Percentiles rank a stretch among this genome's conserved stretches.
Evolutionary conservation across 2,329 filamentous ascomycete genomes (phyloP).

Genomic region (Neonectria neomacrospora): DNA sequence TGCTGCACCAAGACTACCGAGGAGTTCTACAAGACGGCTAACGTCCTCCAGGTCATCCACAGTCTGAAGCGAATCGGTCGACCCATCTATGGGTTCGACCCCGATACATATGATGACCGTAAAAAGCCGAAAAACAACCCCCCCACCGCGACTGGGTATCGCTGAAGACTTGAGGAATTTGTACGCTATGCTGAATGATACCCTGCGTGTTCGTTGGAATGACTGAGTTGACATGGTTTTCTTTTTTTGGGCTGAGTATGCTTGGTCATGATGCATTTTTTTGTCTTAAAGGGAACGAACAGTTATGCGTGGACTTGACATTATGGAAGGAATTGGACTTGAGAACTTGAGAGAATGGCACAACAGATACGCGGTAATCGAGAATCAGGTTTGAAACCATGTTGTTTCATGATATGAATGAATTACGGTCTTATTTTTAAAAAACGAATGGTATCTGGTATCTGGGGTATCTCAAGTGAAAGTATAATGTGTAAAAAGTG

Average conservation of each 20-base stretch:
- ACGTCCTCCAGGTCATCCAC: conserved; percentile 62
- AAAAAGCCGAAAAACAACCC: conserved; percentile 15
- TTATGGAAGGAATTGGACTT: not conserved
- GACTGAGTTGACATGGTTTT: not conserved
- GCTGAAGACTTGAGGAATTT: not conserved
- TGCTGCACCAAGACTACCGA: conserved; percentile 40
- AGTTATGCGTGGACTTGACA: not conserved
- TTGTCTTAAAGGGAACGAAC: not conserved
- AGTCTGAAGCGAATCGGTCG: conserved; percentile 59
- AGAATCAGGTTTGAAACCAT: conserved; percentile 28
- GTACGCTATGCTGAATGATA: not conserved
- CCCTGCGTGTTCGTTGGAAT: not conserved
- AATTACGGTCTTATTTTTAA: conserved; percentile 37
- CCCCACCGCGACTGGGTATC: conserved; percentile 7
- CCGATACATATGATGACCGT: conserved; percentile 46
- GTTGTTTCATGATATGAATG: conserved; percentile 14
- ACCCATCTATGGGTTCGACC: conserved; percentile 70
- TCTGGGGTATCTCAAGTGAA: conserved; percentile 46
- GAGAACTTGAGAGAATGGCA: not conserved
- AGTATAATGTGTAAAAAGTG: conserved; percentile 36
- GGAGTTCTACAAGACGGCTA: conserved; percentile 23
- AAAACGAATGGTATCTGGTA: conserved; percentile 39
- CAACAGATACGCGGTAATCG: not conserved
- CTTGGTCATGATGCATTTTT: not conserved
- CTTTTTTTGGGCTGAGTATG: not conserved